Evolutionary conservation across 306 rosid genomes (phyloP).

Genomic region (Cucumis melo): DNA sequence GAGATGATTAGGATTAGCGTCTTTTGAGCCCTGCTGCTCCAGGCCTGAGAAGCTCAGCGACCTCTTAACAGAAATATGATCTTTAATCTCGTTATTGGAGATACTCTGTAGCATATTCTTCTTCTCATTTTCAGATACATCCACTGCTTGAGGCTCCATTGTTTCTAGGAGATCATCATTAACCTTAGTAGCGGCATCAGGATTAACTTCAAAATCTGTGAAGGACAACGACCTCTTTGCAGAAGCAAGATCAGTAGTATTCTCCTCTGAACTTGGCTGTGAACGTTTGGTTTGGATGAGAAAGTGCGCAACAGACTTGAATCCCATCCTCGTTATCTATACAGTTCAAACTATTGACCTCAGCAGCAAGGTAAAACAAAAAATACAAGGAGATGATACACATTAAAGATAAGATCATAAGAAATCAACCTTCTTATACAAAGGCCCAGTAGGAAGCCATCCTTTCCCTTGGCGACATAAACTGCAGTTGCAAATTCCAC

Average conservation of each 20-base stretch:
- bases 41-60: constrained; percentile 28
- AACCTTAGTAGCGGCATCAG: constrained; percentile 18
- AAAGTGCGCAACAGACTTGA: constrained; percentile 90
- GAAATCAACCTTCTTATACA: constrained; percentile 64
- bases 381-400: neutral
- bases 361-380: neutral
- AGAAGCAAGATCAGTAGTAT: constrained; percentile 21
- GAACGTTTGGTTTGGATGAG: constrained; percentile 63
- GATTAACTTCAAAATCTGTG: constrained; percentile 21
- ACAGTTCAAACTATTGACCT: constrained; percentile 11
- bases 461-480: constrained; percentile 83
- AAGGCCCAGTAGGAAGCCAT: constrained; percentile 71
- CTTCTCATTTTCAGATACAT: constrained; percentile 11
- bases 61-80: constrained; percentile 33
- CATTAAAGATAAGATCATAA: constrained; percentile 2
- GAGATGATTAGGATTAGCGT: neutral
- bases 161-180: constrained; percentile 6
- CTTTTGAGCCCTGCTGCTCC: constrained; percentile 6
- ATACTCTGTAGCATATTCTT: neutral
- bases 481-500: constrained; percentile 98
- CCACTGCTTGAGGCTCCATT: constrained; percentile 6
- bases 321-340: constrained; percentile 55
- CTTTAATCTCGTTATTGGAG: neutral
- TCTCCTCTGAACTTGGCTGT: constrained; percentile 20
- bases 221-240: constrained; percentile 51